These are phyloP conservation scores for Neoarthrinium moseri DNA, from an alignment of 2,329 filamentous ascomycete genomes.

Conservation along the genomic window DNA sequence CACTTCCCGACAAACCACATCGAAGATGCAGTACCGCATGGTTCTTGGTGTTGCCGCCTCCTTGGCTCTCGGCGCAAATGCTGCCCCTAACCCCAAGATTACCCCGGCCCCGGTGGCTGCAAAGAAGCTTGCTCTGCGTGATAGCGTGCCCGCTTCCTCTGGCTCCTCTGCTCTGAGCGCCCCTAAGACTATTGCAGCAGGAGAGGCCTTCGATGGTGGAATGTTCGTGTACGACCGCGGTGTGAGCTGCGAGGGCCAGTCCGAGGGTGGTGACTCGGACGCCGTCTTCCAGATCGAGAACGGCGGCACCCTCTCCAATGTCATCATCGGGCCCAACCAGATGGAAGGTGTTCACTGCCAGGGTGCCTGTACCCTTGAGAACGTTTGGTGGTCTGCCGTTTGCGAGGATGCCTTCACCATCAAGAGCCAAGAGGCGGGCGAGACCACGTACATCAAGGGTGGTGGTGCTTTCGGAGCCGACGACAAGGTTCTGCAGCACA, in stretches of 20 bases:
- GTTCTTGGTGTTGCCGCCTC: constrained; percentile 15
- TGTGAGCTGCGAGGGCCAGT: constrained; percentile 39
- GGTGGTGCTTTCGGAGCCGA: constrained; percentile 27
- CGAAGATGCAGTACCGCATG: constrained; percentile 23
- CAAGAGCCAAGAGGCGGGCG: constrained; percentile 6
- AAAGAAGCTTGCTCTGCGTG: not conserved
- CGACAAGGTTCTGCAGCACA: constrained; percentile 20
- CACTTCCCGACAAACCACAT: not conserved
- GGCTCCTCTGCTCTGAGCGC: constrained; percentile 8
- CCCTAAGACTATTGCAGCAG: constrained; percentile 16
- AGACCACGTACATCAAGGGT: constrained; percentile 10
- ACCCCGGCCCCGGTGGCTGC: constrained; percentile 4
- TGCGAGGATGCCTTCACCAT: constrained; percentile 32
- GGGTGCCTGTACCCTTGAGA: constrained; percentile 26
- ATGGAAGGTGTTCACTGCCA: constrained; percentile 33
- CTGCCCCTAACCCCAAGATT: not conserved
- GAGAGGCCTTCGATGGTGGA: constrained; percentile 39
- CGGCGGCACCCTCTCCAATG: constrained; percentile 32
- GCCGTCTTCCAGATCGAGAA: constrained; percentile 27
- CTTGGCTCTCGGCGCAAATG: constrained; percentile 12
- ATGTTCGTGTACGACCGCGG: constrained; percentile 46
- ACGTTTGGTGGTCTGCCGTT: constrained; percentile 33
- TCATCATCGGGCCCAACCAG: constrained; percentile 37
- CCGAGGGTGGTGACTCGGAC: constrained; percentile 40
- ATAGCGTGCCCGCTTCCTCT: constrained; percentile 3